phyloP scores from a whole-genome alignment of 306 rosid genomes.

The Phaseolus lunatus region DNA sequence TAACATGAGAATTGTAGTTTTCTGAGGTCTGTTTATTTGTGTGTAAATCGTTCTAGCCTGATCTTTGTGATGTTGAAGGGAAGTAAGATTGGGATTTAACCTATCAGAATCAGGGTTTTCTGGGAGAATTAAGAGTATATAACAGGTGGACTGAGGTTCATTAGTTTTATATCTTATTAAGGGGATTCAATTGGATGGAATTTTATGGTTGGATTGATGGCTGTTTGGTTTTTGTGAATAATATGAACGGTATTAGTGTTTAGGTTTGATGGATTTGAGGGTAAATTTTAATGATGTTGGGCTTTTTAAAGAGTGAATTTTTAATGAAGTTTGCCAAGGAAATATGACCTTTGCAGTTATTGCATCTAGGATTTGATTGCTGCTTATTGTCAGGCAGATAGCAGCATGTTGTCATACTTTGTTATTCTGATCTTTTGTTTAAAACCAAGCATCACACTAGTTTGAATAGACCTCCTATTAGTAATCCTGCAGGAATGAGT shows the following conservation, averaged over 20 bases:
- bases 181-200: slow-evolving; percentile 7
- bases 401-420: neutral
- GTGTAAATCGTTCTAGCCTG: slow-evolving; percentile 3
- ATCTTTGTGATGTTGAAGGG: slow-evolving; percentile 9
- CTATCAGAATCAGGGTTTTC: slow-evolving; percentile 28
- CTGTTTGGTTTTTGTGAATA: slow-evolving; percentile 20
- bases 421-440: neutral
- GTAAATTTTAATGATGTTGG: too few species aligned
- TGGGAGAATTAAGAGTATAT: slow-evolving; percentile 1
- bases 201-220: slow-evolving; percentile 25
- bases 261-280: neutral
- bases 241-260: neutral
- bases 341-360: slow-evolving; percentile 22
- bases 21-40: slow-evolving; percentile 18
- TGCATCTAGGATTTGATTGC: slow-evolving; percentile 16
- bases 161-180: slow-evolving; percentile 14
- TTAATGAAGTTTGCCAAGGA: neutral
- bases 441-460: neutral
- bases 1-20: slow-evolving; percentile 14
- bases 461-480: neutral
- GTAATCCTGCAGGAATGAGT: slow-evolving; percentile 20
- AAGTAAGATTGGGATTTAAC: slow-evolving; percentile 27
- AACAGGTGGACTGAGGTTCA: slow-evolving; percentile 2
- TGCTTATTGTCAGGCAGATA: neutral
- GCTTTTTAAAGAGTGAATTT: slow-evolving; percentile 5